Evolutionary conservation across 768 basidiomycete genomes (phyloP).

Genomic region (Artomyces pyxidatus): DNA sequence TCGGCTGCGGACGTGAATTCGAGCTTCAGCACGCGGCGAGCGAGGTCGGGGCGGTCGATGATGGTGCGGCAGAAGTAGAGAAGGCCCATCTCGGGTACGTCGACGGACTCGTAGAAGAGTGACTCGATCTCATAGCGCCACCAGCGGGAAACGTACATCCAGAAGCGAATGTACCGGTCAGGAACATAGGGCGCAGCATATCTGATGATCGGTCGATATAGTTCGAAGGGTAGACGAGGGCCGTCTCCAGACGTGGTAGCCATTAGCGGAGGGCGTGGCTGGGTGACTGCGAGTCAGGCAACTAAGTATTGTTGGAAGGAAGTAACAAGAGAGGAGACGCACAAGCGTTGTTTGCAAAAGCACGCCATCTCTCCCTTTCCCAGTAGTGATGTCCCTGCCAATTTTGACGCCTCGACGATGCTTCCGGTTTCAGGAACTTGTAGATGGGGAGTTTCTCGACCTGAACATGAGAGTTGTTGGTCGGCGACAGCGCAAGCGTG

Average conservation of each 20-base stretch:
- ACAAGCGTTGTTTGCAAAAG: no score
- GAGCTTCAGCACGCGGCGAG: slow-evolving; percentile 8
- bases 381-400: not conserved
- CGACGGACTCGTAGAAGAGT: slow-evolving; percentile 8
- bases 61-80: slow-evolving; percentile 10
- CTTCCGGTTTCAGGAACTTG: not conserved
- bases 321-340: no score
- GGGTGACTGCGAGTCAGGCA: not conserved
- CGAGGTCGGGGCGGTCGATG: slow-evolving; percentile 11
- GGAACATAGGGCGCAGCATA: slow-evolving; percentile 4
- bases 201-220: slow-evolving; percentile 5
- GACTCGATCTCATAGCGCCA: slow-evolving; percentile 6
- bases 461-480: no score
- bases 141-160: slow-evolving; percentile 4
- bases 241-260: not conserved
- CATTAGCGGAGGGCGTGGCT: not conserved
- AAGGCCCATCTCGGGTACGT: slow-evolving; percentile 3
- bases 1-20: slow-evolving; percentile 8
- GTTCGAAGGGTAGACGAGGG: slow-evolving; percentile 2
- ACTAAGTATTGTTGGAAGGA: not conserved
- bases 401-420: not conserved
- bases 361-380: no score
- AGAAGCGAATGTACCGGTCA: not conserved
- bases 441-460: not conserved
- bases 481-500: no score